Conservation (phyloP, 2,329 filamentous ascomycete genomes). For the Colletotrichum sp. region DNA sequence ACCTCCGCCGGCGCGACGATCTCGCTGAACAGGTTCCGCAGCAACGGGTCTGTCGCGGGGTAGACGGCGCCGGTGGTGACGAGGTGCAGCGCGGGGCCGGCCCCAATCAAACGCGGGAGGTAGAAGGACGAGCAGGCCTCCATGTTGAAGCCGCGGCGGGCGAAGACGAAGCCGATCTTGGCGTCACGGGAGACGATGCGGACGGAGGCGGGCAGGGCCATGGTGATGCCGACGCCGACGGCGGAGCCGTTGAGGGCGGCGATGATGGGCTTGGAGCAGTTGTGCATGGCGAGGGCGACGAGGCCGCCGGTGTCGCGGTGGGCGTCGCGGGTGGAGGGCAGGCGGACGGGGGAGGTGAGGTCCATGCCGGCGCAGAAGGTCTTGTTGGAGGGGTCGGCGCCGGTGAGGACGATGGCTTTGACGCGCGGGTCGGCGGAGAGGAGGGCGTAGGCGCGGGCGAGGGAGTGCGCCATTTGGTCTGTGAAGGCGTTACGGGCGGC, state of each 20-base stretch:
- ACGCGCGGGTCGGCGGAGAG: conserved; percentile 61
- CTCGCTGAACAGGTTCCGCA: conserved; percentile 70
- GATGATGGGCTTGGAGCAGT: conserved; percentile 63
- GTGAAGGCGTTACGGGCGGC: conserved; percentile 74
- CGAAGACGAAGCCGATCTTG: conserved; percentile 78
- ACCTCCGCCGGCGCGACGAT: conserved; percentile 65
- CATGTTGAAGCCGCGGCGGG: conserved; percentile 72
- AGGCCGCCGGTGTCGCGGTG: conserved; percentile 59
- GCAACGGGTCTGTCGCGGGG: conserved; percentile 51
- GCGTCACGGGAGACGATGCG: conserved; percentile 60
- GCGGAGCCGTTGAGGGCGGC: conserved; percentile 64
- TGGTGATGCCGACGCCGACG: conserved; percentile 66
- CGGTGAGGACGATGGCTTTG: conserved; percentile 59
- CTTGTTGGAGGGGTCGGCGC: conserved; percentile 49
- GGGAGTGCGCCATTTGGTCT: conserved; percentile 64
- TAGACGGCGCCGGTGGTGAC: conserved; percentile 72
- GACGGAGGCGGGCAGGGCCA: conserved; percentile 61
- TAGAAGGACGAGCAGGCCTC: conserved; percentile 77
- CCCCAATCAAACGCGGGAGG: conserved; percentile 72
- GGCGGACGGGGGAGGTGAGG: conserved; percentile 42
- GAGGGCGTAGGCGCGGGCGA: conserved; percentile 57
- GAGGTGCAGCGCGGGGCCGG: conserved; percentile 66
- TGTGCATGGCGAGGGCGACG: conserved; percentile 59
- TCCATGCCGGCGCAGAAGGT: conserved; percentile 67
- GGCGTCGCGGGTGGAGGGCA: conserved; percentile 28